Base-by-base conservation (phyloP, 306 rosid species). In the Medicago arabica region DNA sequence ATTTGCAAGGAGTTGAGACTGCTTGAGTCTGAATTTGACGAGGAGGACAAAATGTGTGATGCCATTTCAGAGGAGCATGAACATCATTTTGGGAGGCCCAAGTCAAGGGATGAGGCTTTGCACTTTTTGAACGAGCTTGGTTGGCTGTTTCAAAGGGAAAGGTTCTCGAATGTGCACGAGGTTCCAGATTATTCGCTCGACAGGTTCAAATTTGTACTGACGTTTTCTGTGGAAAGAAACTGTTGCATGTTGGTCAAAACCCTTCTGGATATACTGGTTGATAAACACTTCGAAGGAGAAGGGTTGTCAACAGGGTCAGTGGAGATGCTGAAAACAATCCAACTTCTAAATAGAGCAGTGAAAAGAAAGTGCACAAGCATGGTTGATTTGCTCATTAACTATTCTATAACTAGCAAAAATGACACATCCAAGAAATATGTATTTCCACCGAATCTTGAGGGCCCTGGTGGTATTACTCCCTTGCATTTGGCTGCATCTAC, bases 401-500 rank as follows among this genome's bases (percentile, higher is more conserved):
- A 93, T 79, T 76, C 83, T 60, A 70, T 87, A 41, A 78, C 69
- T 54, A 59, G 83, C 80, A 65, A 65, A 14, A 69, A 71, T 69
- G 86, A 71, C 65, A 65, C 58, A 5, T 82, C 83, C 64, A 80
- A 76, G 76, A 86, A 72, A 61, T 91, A 84, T 80, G 68, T 91
- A 68, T 93, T 93, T 73, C 93, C 87, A 15, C 98, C 98, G 0
- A 93, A 89, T 88, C 77, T 82, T 78, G 85, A 71, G 74, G 96
- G 96, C 55, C 93, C 96, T 61, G 96, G 88, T 79, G 89, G 96
- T 40, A 67, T 93, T 80, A 89, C 98, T 14, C 97, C 98, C 53
- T 88, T 93, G 64, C 98, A 93, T 85, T 82, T 93, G 89, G 98
- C 98, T 70, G 98, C 97, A 61, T 86, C 87, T 69, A 89, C 88